A percentile compares a stretch with the other conserved stretches of the same genome.
Evolutionary conservation across 495 filamentous ascomycete genomes (phyloP).

Genomic region (Massariosphaeria phaeospora): DNA sequence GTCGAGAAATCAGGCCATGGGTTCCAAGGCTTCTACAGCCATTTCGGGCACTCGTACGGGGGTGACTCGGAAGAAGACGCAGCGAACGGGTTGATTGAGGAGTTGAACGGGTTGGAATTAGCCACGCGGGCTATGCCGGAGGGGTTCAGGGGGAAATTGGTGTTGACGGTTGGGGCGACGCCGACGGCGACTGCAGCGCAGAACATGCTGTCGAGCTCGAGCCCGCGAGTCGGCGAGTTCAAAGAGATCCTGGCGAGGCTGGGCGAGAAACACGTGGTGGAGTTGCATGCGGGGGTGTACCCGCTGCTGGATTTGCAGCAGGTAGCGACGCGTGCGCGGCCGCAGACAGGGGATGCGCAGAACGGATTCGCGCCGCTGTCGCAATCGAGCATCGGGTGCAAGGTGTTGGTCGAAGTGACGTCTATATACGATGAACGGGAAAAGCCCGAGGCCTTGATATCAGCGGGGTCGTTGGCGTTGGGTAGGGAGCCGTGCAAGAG

Average conservation of each 20-base stretch:
- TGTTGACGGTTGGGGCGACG: constrained; percentile 74
- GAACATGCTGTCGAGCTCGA: constrained; percentile 39
- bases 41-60: constrained; percentile 70
- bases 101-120: constrained; percentile 55
- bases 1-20: constrained; percentile 42
- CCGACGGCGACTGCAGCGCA: constrained; percentile 63
- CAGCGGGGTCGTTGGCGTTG: constrained; percentile 65
- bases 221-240: constrained; percentile 26
- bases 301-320: constrained; percentile 79
- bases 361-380: constrained; percentile 37
- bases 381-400: constrained; percentile 58
- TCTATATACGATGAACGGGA: constrained; percentile 61
- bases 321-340: constrained; percentile 57
- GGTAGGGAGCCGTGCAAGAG: constrained; percentile 69
- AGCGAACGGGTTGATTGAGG: constrained; percentile 52
- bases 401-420: constrained; percentile 66
- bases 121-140: constrained; percentile 42
- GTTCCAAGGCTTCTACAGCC: constrained; percentile 69
- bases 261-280: constrained; percentile 46
- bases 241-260: constrained; percentile 33
- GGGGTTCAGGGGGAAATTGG: constrained; percentile 42
- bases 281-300: constrained; percentile 70
- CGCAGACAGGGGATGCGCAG: not conserved
- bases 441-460: constrained; percentile 62
- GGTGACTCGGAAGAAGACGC: constrained; percentile 50